Evolutionary conservation across 1,139 yeast species (phyloP), one percentile per base, ranked within the genome.

Genomic region (Magnusiomyces clavatus): DNA sequence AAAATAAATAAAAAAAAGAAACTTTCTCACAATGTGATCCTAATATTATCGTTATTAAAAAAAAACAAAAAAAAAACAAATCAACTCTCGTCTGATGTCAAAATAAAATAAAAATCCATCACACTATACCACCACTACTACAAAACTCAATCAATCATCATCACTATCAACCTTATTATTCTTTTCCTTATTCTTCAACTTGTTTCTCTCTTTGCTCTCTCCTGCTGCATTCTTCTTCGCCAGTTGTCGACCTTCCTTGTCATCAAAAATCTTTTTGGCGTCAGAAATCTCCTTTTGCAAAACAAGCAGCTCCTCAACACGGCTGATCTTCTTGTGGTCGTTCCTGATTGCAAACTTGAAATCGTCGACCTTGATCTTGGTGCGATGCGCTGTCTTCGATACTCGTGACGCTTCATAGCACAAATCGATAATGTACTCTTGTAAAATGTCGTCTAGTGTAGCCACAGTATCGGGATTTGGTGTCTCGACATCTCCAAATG

Each of bases 251-350:
- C 79, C 81, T 58, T 79, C 83, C 3, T 76, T 78, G 53, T 80
- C 83, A 62, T 87, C 95, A 64, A 86, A 87, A 70, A 85, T 80
- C 71, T 84, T 86, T 65, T 86, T 81, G 1, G 96, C 96, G 58
- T 80, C 83, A 31, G 81, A 79, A 60, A 90, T 88, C 61, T 80
- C 81, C 61, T 81, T 82, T 60, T 86, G 88, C 65, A 86, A 77
- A 48, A 80, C 77, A 53, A 87, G 76, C 59, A 90, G 77, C 64
- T 89, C 94, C 59, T 86, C 84, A 39, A 89, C 80, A 65, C 97
- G 78, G 12, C 95, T 94, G 48, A 88, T 75, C 64, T 89, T 90
- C 53, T 81, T 76, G 1, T 94, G 86, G 61, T 90, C 97, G 58
- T 83, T 80, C 46, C 96, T 73, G 54, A 90, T 71, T 0, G 88